Conservation (phyloP, 2,329 filamentous ascomycete species). For the Claviceps humidiphila region DNA sequence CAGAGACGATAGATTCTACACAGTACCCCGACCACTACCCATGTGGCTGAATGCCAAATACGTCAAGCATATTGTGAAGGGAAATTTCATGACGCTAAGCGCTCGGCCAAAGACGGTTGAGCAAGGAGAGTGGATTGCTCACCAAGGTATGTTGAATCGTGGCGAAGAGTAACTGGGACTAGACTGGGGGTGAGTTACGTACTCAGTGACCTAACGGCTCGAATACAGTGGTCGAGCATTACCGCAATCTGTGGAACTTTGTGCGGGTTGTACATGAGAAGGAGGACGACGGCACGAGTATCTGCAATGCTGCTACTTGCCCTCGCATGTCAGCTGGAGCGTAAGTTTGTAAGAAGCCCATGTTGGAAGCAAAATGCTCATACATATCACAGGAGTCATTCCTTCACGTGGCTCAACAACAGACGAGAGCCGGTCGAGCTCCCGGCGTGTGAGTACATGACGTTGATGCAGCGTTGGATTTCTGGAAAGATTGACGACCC, state of each 20-base stretch:
- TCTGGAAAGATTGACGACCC: conserved; percentile 88
- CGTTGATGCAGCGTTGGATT: conserved; percentile 94
- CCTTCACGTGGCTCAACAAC: conserved; percentile 91
- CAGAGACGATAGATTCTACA: conserved; percentile 44
- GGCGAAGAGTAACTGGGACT: background rate
- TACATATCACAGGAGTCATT: conserved; percentile 52
- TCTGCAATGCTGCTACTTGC: conserved; percentile 75
- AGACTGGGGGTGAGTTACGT: background rate
- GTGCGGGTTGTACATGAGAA: conserved; percentile 78
- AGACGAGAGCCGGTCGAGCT: conserved; percentile 81
- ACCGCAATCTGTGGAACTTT: conserved; percentile 78
- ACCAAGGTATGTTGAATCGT: conserved; percentile 55
- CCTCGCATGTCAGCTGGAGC: conserved; percentile 88
- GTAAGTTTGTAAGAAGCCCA: conserved; percentile 43
- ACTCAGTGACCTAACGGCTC: conserved; percentile 1
- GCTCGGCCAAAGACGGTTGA: conserved; percentile 88
- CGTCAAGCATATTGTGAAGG: conserved; percentile 82
- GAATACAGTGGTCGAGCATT: conserved; percentile 72
- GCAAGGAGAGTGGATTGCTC: conserved; percentile 87
- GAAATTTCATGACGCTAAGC: conserved; percentile 93
- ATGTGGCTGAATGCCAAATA: conserved; percentile 64
- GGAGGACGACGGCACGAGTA: conserved; percentile 61
- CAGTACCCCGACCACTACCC: conserved; percentile 53
- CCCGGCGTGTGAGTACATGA: conserved; percentile 85
- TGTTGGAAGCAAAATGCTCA: background rate